Base-by-base conservation (phyloP, 2,329 filamentous ascomycete species). In the Xylaria hypoxylon region DNA sequence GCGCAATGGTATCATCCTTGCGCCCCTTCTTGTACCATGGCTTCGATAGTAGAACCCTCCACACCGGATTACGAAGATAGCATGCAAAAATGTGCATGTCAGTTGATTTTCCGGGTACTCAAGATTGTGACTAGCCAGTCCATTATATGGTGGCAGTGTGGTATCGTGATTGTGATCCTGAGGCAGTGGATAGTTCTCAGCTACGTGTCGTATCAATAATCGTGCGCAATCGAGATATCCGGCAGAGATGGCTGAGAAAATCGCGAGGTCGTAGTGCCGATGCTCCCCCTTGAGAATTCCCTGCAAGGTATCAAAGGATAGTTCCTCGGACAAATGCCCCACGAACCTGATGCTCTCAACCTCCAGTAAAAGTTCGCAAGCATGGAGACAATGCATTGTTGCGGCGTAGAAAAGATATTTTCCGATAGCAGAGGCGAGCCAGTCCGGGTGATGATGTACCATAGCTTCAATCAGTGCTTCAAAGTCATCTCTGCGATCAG, bases 401-500 rank as follows among this genome's bases (percentile, higher is more conserved):
- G 26, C 26, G 24, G 47, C 47, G 15, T 50, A 31, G 8, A 48
- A 28, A 31, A 50, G 13, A 31, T 8, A 31, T 28, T 28, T n/a
- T 6, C 3, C 1, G 13, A 17, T 15, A 6, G 26, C 6, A 5
- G 47, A 15, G 26, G 26, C 26, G 15, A 50, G 47, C 47, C 47
- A 50, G 26, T 50, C 26, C 17, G 47, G 47, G n/a, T 50, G 26
- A 50, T 50, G 24, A 50, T 31, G 47, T 26, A 6, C 47, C 31
- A 28, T 15, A 50, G 47, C 24, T n/a, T 17, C 26, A n/a, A 50
- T n/a, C 15, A 33, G 11, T 8, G n/a, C 5, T 50, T 50, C 13
- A 8, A 50, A 31, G 1, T 31, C 15, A n/a, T 50, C 17, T 33
- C 47, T 50, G 4, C 47, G 26, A 5, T 50, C 26, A n/a, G 24